These are phyloP conservation scores for Mitragyna speciosa DNA, from an alignment of 257 asterid species.

Conservation along the genomic window DNA sequence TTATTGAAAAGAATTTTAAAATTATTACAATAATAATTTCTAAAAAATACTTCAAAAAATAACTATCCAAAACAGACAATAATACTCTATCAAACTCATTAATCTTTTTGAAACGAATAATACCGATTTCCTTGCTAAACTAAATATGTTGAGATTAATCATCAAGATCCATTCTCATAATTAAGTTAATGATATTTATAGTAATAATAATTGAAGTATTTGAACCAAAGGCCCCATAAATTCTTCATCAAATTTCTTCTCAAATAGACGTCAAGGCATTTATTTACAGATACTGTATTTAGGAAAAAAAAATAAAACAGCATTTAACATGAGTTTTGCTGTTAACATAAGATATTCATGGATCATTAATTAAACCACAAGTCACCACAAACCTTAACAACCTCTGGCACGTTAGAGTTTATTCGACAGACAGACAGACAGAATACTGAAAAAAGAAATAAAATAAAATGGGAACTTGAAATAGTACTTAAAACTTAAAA, in stretches of 20 bases:
- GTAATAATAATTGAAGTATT: too few species aligned
- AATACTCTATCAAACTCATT: too few species aligned
- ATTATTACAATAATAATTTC: too few species aligned
- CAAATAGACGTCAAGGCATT: background rate
- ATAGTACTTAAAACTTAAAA: background rate
- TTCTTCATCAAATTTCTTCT: background rate
- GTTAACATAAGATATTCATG: background rate
- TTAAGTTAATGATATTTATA: too few species aligned
- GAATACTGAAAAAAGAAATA: background rate
- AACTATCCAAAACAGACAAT: too few species aligned
- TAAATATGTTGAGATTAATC: too few species aligned
- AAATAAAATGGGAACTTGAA: background rate
- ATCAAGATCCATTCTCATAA: too few species aligned
- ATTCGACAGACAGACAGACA: background rate
- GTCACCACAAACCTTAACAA: background rate
- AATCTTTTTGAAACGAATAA: too few species aligned
- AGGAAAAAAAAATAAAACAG: background rate
- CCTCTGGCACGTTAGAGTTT: background rate
- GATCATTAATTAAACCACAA: background rate
- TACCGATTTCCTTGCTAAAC: too few species aligned
- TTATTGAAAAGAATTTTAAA: too few species aligned
- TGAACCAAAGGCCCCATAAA: too few species aligned
- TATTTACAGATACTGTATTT: background rate
- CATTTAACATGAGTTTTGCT: background rate
- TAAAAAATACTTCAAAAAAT: too few species aligned